Conservation (phyloP, 2,329 filamentous ascomycete species). For the Scedosporium apiospermum region DNA sequence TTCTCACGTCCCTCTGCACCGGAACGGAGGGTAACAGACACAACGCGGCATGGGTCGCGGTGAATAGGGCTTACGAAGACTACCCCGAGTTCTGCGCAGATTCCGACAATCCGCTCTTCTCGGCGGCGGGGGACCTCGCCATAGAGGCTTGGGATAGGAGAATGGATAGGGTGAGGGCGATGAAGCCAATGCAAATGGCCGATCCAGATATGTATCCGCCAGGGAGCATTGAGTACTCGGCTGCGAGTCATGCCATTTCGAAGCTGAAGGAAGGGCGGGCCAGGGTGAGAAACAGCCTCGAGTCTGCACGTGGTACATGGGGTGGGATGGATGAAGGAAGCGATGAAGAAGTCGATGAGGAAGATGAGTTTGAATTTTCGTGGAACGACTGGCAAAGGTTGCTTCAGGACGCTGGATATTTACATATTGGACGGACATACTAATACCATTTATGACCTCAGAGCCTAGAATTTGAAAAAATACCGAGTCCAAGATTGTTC, state of each 20-base stretch:
- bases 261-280: not conserved
- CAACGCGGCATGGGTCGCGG: not conserved
- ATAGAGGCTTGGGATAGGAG: slow-evolving; percentile 1
- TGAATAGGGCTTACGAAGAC: slow-evolving; percentile 3
- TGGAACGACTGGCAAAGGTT: slow-evolving; percentile 3
- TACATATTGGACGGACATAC: not conserved
- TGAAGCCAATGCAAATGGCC: not conserved
- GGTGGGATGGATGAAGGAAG: not conserved
- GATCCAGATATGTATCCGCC: not conserved
- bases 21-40: not conserved
- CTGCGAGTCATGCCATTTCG: not conserved
- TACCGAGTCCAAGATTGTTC: not conserved
- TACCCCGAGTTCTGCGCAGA: not conserved
- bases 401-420: not conserved
- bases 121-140: not conserved
- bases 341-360: not conserved
- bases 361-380: not conserved
- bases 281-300: not conserved
- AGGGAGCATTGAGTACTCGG: not conserved
- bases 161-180: not conserved
- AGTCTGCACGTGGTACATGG: not conserved
- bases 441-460: not conserved
- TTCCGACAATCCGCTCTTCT: not conserved
- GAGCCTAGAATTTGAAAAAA: too few species aligned
- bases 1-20: not conserved